Evolutionary conservation across 176 grass and related monocot species (phyloP), one percentile per base, ranked within the genome.

Genomic region (Musa beccarii): DNA sequence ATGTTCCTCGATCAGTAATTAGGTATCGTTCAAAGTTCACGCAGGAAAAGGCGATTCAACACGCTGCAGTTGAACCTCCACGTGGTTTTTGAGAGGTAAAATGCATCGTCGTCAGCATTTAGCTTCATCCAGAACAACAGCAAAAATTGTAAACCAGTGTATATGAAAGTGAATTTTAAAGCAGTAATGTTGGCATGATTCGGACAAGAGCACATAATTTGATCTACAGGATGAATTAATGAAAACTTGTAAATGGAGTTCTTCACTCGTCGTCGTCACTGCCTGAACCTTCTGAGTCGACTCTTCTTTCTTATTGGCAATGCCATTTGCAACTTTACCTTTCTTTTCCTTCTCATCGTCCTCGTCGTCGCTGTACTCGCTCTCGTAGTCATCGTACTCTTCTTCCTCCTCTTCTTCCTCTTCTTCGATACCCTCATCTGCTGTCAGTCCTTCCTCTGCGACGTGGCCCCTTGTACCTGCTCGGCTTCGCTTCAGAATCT

Each of bases 321-420:
- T 26, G 8, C 89, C 89, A 11, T 92, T 96, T 22, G 79, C 78
- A 49, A 65, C 56, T 76, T 94, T 99, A 1, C 84, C 76, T 76
- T 91, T 83, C 65, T 77, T 91, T 26, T 79, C 88, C 76, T 92
- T 91, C 15, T 86, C 95, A 2, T 94, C 85, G 53, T 99, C 90
- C 63, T 89, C 90, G 0, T 99, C 95, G 9, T 94, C 91, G 55
- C 95, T 95, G 76, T 99, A 99, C 86, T 99, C 95, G 0, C 95
- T 99, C 86, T 99, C 95, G 9, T 92, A 99, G 79, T 99, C 91
- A n/a, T 99, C 88, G 0, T 94, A 91, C 52, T 94, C 91, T 59
- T 94, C 90, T 74, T 95, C 94, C 43, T 93, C 95, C 54, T 95
- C 96, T n/a, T 99, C 91, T 17, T 99, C 96, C 66, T 95, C 96